Base-by-base conservation (phyloP, 1,284 basidiomycete species). In the Apiotrichum mycotoxinovorans region DNA sequence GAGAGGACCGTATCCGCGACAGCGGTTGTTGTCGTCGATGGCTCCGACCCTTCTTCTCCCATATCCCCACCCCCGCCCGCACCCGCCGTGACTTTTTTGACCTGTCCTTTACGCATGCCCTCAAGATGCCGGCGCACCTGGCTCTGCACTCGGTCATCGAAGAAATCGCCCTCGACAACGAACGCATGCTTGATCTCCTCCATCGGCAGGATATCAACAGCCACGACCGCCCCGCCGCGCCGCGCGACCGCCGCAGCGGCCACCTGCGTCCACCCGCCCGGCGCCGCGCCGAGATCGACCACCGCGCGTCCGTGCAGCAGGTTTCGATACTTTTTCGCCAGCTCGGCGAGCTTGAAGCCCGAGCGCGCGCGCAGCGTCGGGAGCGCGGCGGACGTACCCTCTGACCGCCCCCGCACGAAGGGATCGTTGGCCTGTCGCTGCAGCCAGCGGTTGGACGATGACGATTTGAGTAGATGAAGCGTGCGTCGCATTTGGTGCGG, bases 201-300 rank as follows among this genome's bases (percentile, higher is more conserved):
- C 66, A 92, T 88, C 2, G 79, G 80, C 14, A 90, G 78, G 22
- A 89, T 75, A 74, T 92, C 90, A 40, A 91, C 82, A 0, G 87
- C 87, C 46, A 90, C 79, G 54, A 91, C 82, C 11, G 79, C 80
- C 3, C 49, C 49, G 2, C 84, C 55, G 43, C 51, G 42, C 3
- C 44, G 46, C 17, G 43, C 40, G 25, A 58, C 51, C 10, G 54
- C 43, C 26, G 60, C 57, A 25, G 79, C 79, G 0, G 87, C 85
- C 22, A 91, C 88, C 68, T 93, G 89, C 56, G 85, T 87, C 91
- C 91, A 93, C 0, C 90, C 89, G 7, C 90, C 91, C 0, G 91
- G 91, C 1, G 90, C 89, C 1, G 87, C 88, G 34, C 91, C 91
- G 26, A 94, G 82, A 73, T 93, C 91, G 2, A 92, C 84, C 0